Evolutionary conservation across 2,329 filamentous ascomycete species (phyloP).

Genomic region (Colletotrichum sp.): DNA sequence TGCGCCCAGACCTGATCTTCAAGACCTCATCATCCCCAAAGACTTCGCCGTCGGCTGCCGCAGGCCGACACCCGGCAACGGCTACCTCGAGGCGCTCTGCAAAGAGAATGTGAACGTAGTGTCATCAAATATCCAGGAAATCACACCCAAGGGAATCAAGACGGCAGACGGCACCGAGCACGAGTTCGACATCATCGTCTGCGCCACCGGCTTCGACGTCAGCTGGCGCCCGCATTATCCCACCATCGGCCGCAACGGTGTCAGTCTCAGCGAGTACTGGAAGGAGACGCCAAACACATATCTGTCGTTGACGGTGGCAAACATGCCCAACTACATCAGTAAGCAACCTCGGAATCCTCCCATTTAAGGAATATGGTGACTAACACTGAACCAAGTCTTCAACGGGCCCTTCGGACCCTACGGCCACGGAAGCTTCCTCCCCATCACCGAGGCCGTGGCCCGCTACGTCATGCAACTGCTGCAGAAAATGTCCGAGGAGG

Average conservation of each 20-base stretch:
- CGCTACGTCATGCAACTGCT: slow-evolving; percentile 36
- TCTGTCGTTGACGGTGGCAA: slow-evolving; percentile 24
- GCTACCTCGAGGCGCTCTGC: slow-evolving; percentile 32
- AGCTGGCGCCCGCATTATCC: slow-evolving; percentile 25
- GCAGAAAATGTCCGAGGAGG: slow-evolving; percentile 29
- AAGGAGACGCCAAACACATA: slow-evolving; percentile 26
- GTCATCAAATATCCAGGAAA: slow-evolving; percentile 23
- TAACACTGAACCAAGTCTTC: slow-evolving; percentile 22
- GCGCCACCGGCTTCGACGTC: slow-evolving; percentile 38
- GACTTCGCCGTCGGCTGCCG: slow-evolving; percentile 23
- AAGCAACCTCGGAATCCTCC: not conserved
- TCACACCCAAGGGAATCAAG: slow-evolving; percentile 33
- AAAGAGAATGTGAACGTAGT: slow-evolving; percentile 28
- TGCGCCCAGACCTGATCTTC: slow-evolving; percentile 43
- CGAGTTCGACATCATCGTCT: slow-evolving; percentile 35
- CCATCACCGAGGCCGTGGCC: slow-evolving; percentile 27
- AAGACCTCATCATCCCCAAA: slow-evolving; percentile 47
- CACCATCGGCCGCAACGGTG: slow-evolving; percentile 24
- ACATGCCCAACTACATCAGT: slow-evolving; percentile 30
- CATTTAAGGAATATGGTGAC: not conserved
- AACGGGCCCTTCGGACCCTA: slow-evolving; percentile 30
- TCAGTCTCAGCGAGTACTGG: slow-evolving; percentile 23
- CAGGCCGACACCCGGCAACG: slow-evolving; percentile 30
- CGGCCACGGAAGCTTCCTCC: slow-evolving; percentile 29
- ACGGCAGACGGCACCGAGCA: slow-evolving; percentile 28